phyloP scores from a whole-genome alignment of 768 basidiomycete genomes.

The Cystobasidium tubakii region DNA sequence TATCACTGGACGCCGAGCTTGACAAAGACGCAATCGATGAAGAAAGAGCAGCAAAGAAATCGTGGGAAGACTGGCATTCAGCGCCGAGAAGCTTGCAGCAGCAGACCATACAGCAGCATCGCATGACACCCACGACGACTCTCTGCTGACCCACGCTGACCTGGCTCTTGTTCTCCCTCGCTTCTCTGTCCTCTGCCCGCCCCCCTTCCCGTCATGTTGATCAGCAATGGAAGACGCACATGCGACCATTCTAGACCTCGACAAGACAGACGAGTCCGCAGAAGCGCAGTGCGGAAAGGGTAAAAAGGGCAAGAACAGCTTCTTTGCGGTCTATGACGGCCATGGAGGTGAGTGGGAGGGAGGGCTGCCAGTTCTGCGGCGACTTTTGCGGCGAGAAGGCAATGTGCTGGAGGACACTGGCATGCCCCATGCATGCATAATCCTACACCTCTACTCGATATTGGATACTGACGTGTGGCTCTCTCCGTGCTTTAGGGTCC shows the following conservation, averaged over 20 bases:
- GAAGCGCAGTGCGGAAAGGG: constrained; percentile 35
- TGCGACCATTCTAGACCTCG: constrained; percentile 46
- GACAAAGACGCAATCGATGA: not conserved
- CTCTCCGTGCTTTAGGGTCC: constrained; percentile 56
- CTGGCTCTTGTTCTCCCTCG: not conserved
- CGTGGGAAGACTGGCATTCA: too few relatives aligned
- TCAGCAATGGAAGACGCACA: constrained; percentile 98
- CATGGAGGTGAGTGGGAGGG: constrained; percentile 71
- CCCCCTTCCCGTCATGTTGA: constrained; percentile 17
- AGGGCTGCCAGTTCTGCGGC: not conserved
- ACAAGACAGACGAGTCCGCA: constrained; percentile 32
- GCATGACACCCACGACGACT: too few relatives aligned
- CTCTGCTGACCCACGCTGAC: too few relatives aligned
- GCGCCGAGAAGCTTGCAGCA: too few relatives aligned
- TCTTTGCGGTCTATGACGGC: constrained; percentile 97
- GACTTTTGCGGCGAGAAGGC: not conserved
- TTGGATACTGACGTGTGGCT: not conserved
- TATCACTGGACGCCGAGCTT: not conserved
- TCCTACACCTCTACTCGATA: too few relatives aligned
- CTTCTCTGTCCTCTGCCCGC: not conserved
- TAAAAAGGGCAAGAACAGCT: constrained; percentile 49
- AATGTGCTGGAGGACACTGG: too few relatives aligned
- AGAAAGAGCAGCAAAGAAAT: not conserved
- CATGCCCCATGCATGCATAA: too few relatives aligned
- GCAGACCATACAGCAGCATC: too few relatives aligned